These are phyloP conservation scores for Lichtheimia hyalospora DNA, from an alignment of 371 early-diverging fungal genomes.

Conservation along the genomic window DNA sequence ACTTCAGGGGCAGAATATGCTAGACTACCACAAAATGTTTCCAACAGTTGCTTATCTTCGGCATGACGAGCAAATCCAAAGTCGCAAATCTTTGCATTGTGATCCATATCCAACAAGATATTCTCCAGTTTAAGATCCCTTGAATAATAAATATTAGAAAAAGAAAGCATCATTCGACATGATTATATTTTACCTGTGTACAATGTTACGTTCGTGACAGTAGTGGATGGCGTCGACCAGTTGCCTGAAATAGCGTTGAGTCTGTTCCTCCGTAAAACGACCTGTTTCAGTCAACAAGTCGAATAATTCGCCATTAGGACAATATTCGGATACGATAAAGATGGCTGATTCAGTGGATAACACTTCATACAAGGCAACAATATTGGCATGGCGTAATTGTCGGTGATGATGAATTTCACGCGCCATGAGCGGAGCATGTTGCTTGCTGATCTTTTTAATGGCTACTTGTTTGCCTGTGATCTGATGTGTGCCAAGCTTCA, in stretches of 20 bases:
- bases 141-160: not conserved
- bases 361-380: slow-evolving; percentile 86
- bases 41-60: slow-evolving; percentile 68
- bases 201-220: slow-evolving; percentile 76
- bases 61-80: slow-evolving; percentile 88
- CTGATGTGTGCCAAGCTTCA: slow-evolving; percentile 77
- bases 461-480: slow-evolving; percentile 85
- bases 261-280: slow-evolving; percentile 52
- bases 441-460: slow-evolving; percentile 84
- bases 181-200: slow-evolving; percentile 61
- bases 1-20: slow-evolving; percentile 88
- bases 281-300: slow-evolving; percentile 68
- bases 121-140: slow-evolving; percentile 88
- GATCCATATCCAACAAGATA: slow-evolving; percentile 72
- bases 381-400: slow-evolving; percentile 80
- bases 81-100: slow-evolving; percentile 82
- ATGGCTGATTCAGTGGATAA: slow-evolving; percentile 80
- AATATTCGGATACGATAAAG: slow-evolving; percentile 81
- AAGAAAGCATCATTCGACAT: not conserved
- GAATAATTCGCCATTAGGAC: slow-evolving; percentile 75
- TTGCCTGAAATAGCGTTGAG: slow-evolving; percentile 70
- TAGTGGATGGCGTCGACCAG: slow-evolving; percentile 73
- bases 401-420: slow-evolving; percentile 92
- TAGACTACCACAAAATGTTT: slow-evolving; percentile 84
- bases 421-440: slow-evolving; percentile 70